These are phyloP conservation scores for Fonsecaea erecta DNA, from an alignment of 2,329 filamentous ascomycete genomes.

Conservation along the genomic window DNA sequence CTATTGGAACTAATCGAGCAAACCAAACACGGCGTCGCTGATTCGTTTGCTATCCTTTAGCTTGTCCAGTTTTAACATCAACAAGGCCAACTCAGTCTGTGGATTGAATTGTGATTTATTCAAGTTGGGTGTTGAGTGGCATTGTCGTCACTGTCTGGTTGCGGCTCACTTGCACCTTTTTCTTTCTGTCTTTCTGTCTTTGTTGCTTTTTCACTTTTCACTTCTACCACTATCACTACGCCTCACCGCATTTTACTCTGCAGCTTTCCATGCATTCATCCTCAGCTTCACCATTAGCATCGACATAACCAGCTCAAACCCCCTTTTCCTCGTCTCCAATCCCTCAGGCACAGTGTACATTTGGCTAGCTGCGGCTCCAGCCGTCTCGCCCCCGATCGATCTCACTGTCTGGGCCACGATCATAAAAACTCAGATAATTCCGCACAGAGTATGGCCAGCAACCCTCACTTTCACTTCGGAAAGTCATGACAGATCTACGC, in stretches of 20 bases:
- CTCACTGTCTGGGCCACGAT: not conserved
- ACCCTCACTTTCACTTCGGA: not conserved
- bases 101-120: not conserved
- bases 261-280: not conserved
- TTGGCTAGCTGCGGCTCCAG: not conserved
- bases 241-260: not conserved
- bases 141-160: not conserved
- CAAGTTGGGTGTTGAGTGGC: not conserved
- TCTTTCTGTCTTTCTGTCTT: too few species aligned
- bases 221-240: not conserved
- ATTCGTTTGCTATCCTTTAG: not conserved
- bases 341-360: not conserved
- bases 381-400: not conserved
- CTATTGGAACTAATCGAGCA: not conserved
- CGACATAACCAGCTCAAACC: not conserved
- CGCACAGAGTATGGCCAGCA: conserved; percentile 4
- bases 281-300: not conserved
- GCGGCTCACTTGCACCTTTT: not conserved
- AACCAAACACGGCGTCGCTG: not conserved
- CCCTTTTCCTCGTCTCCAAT: not conserved
- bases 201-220: not conserved
- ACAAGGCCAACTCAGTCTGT: not conserved
- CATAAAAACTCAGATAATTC: not conserved
- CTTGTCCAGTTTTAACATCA: not conserved
- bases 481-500: conserved; percentile 10